Evolutionary conservation across 306 rosid species (phyloP).

Genomic region (Acmispon strigosus): DNA sequence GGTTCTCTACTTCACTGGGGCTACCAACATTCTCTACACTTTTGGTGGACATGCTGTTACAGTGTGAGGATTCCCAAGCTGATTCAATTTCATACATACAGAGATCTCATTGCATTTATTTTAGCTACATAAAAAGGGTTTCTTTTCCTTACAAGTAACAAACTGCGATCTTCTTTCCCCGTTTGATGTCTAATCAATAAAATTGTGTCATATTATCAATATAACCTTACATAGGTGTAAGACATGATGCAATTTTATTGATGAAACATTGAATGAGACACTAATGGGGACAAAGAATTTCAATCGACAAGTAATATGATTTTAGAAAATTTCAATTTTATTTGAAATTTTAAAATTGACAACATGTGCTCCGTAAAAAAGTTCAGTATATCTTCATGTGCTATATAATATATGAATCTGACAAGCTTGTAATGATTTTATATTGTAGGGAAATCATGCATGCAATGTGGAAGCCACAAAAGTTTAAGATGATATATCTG

Average conservation of each 20-base stretch:
- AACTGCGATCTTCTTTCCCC: too few relatives aligned
- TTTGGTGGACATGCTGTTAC: constrained; percentile 99
- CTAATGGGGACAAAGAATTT: too few relatives aligned
- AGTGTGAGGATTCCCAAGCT: constrained; percentile 52
- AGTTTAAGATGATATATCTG: constrained; percentile 85
- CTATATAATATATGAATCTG: not conserved
- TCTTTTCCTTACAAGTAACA: not conserved
- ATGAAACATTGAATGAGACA: too few relatives aligned
- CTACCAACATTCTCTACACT: constrained; percentile 96
- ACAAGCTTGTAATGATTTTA: not conserved
- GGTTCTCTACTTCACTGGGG: constrained; percentile 97
- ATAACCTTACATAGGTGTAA: too few relatives aligned
- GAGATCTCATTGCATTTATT: not conserved
- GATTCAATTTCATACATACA: not conserved
- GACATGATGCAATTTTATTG: too few relatives aligned
- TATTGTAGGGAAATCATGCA: constrained; percentile 88
- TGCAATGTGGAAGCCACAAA: constrained; percentile 99
- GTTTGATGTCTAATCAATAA: too few relatives aligned
- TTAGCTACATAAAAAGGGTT: not conserved
- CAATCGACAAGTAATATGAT: too few relatives aligned
- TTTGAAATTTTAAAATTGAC: too few relatives aligned
- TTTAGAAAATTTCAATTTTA: too few relatives aligned
- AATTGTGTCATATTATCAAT: too few relatives aligned
- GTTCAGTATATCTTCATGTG: too few relatives aligned
- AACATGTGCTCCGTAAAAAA: too few relatives aligned